Conservation (phyloP, 768 basidiomycete species). For the Hemileccinum impolitum region DNA sequence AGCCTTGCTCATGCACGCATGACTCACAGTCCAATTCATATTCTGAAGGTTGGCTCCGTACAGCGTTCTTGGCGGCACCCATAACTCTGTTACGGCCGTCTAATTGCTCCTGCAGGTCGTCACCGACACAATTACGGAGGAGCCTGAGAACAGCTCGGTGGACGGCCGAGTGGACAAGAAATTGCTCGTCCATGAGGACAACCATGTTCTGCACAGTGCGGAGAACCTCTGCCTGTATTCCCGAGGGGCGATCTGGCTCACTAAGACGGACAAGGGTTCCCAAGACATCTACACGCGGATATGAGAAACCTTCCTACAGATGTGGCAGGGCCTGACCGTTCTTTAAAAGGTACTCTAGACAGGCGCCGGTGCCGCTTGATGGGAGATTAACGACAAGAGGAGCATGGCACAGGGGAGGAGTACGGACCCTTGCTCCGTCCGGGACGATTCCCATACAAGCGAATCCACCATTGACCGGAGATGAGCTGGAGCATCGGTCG, state of each 20-base stretch:
- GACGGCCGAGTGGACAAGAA: constrained; percentile 87
- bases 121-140: constrained; percentile 85
- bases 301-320: background rate
- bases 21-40: constrained; percentile 83
- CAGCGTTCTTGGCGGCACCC: constrained; percentile 78
- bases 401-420: constrained; percentile 1
- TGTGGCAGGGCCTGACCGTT: constrained; percentile 50
- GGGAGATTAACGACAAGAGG: constrained; percentile 10
- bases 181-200: constrained; percentile 87
- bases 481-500: constrained; percentile 76
- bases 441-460: constrained; percentile 80
- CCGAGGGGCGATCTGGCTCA: constrained; percentile 79
- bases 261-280: constrained; percentile 82
- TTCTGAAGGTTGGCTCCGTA: constrained; percentile 73
- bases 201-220: constrained; percentile 88
- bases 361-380: constrained; percentile 77
- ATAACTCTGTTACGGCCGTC: constrained; percentile 73
- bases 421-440: constrained; percentile 83
- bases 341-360: constrained; percentile 88
- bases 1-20: background rate
- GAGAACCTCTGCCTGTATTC: constrained; percentile 89
- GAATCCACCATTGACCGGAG: constrained; percentile 81
- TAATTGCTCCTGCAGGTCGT: constrained; percentile 83
- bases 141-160: constrained; percentile 85
- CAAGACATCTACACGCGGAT: constrained; percentile 59